Percentiles rank a stretch among this genome's conserved stretches.
Evolutionary conservation across 2,329 filamentous ascomycete genomes (phyloP).

Genomic region (Aureobasidium sp.): DNA sequence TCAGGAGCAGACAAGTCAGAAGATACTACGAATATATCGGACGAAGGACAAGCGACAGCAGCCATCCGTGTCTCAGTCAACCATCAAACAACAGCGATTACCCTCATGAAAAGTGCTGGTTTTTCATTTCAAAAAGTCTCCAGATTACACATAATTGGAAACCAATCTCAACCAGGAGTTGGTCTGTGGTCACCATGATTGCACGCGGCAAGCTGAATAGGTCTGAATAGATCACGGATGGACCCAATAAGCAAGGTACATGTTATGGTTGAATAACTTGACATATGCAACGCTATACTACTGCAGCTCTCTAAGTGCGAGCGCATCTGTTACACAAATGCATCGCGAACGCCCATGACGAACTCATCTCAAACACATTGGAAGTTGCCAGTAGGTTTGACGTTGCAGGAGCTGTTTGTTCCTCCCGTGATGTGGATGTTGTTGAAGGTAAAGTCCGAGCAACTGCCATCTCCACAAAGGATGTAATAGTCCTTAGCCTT

Average conservation of each 20-base stretch:
- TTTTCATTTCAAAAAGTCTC: no score
- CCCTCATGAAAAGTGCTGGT: no score
- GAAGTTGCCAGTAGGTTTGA: slow-evolving; percentile 15
- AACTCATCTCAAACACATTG: neutral
- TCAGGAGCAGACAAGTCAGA: neutral
- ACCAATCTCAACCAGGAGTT: neutral
- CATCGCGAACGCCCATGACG: neutral
- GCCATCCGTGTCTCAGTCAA: no score
- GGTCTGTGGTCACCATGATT: neutral
- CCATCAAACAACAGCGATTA: neutral
- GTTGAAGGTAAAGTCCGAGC: slow-evolving; percentile 32
- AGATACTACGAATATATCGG: neutral
- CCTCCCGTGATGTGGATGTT: slow-evolving; percentile 33
- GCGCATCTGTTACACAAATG: neutral
- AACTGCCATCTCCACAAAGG: slow-evolving; percentile 36
- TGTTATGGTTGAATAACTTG: neutral
- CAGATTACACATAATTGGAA: no score
- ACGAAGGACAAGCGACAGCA: neutral
- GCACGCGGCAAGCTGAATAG: neutral
- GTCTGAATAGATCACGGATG: neutral
- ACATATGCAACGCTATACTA: neutral
- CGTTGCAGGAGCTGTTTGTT: slow-evolving; percentile 14
- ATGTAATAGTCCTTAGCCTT: slow-evolving; percentile 33
- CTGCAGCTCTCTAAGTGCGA: neutral
- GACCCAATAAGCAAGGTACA: neutral